Conservation (phyloP, 2,329 filamentous ascomycete genomes). For the Colletotrichum nymphaeae region DNA sequence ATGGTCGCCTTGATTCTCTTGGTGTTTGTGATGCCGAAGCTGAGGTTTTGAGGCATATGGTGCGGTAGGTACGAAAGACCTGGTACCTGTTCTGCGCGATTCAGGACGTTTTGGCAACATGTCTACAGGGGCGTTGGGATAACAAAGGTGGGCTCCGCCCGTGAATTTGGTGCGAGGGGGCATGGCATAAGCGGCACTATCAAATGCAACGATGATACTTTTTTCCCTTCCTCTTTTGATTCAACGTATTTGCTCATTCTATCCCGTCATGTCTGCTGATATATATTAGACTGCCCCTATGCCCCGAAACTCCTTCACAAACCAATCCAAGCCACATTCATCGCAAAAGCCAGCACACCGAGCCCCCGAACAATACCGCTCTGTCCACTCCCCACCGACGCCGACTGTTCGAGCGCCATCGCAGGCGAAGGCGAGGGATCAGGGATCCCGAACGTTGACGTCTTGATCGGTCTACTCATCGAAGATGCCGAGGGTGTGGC, state of each 20-base stretch:
- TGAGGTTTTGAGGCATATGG: constrained; percentile 73
- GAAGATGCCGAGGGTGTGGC: background rate
- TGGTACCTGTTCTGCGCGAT: no score
- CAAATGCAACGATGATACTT: background rate
- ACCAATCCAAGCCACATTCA: background rate
- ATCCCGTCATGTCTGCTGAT: background rate
- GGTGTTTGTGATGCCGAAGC: constrained; percentile 88
- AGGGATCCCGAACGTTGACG: background rate
- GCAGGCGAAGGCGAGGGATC: background rate
- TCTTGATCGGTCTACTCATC: background rate
- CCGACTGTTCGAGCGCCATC: background rate
- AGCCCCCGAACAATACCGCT: background rate
- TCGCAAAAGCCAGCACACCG: background rate
- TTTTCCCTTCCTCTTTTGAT: background rate
- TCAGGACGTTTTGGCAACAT: background rate
- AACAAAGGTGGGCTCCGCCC: background rate
- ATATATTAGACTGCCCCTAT: background rate
- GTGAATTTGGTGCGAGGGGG: background rate
- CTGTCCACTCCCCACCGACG: background rate
- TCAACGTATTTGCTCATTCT: background rate
- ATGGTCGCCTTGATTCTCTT: constrained; percentile 83
- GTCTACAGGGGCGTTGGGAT: background rate
- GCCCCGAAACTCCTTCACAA: background rate
- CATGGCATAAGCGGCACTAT: background rate
- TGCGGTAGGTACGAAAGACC: no score